Conservation (phyloP, 441 rosid genomes). For the Erodium moschatum region DNA sequence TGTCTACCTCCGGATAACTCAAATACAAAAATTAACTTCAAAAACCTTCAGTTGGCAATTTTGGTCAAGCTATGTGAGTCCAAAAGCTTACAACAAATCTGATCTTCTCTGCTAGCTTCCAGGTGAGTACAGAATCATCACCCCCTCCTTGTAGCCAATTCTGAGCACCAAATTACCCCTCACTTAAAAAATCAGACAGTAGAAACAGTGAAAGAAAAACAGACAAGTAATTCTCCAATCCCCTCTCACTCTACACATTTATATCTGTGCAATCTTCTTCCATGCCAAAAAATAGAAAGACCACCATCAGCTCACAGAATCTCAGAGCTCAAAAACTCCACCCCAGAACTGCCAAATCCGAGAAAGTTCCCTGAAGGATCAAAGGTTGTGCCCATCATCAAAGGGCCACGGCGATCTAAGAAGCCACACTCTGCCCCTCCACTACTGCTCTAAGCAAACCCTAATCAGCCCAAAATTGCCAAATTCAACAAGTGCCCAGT, state of each 20-base stretch:
- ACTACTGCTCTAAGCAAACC: constrained; percentile 24
- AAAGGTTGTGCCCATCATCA: constrained; percentile 22
- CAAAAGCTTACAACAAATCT: constrained; percentile 27
- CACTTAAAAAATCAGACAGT: constrained; percentile 14
- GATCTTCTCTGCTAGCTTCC: constrained; percentile 26
- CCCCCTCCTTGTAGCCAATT: constrained; percentile 20
- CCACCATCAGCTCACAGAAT: constrained; percentile 18
- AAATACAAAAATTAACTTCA: not conserved
- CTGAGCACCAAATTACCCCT: not conserved
- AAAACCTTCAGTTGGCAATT: not conserved
- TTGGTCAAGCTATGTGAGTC: constrained; percentile 25
- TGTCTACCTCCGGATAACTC: not conserved
- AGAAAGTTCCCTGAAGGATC: constrained; percentile 19
- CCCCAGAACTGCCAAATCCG: constrained; percentile 20
- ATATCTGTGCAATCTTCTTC: constrained; percentile 35
- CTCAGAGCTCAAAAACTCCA: constrained; percentile 22
- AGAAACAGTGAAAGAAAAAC: constrained; percentile 14
- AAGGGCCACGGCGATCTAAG: constrained; percentile 3
- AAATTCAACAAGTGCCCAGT: constrained; percentile 24
- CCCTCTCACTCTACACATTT: constrained; percentile 20
- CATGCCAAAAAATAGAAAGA: constrained; percentile 29
- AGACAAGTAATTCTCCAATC: constrained; percentile 15
- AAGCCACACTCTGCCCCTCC: constrained; percentile 5
- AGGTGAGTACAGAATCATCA: constrained; percentile 25
- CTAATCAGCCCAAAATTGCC: constrained; percentile 25